Evolutionary conservation across 2,329 filamentous ascomycete genomes (phyloP).

Genomic region (Didymella lethalis): DNA sequence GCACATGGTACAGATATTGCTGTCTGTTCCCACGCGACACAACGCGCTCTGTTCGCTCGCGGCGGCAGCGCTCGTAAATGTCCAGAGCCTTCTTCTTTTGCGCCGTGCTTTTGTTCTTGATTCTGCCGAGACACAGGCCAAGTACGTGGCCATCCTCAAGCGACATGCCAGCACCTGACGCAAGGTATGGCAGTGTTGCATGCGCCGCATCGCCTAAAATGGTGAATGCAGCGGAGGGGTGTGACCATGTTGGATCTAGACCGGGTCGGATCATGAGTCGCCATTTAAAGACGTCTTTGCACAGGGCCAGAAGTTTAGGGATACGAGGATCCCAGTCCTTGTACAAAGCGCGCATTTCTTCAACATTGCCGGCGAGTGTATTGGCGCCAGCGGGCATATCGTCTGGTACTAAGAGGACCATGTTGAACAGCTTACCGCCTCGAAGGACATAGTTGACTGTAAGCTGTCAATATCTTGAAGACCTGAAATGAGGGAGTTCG

Average conservation of each 20-base stretch:
- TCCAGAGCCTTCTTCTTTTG: slow-evolving; percentile 51
- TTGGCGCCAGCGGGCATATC: slow-evolving; percentile 57
- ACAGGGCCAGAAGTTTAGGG: slow-evolving; percentile 64
- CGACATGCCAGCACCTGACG: slow-evolving; percentile 66
- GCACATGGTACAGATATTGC: slow-evolving; percentile 68
- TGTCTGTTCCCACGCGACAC: slow-evolving; percentile 68
- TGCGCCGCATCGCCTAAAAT: slow-evolving; percentile 71
- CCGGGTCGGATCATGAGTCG: slow-evolving; percentile 64
- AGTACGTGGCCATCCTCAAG: slow-evolving; percentile 68
- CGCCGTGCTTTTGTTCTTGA: slow-evolving; percentile 51
- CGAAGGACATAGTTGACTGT: slow-evolving; percentile 61
- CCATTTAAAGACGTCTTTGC: slow-evolving; percentile 68
- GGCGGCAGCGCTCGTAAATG: slow-evolving; percentile 66
- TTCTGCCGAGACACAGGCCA: slow-evolving; percentile 61
- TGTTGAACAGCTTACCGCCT: slow-evolving; percentile 60
- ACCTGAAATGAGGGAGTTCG: background rate
- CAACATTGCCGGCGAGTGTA: slow-evolving; percentile 59
- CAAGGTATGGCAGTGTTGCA: slow-evolving; percentile 70
- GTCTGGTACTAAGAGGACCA: slow-evolving; percentile 61
- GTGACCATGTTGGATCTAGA: slow-evolving; percentile 64
- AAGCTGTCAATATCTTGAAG: slow-evolving; percentile 4
- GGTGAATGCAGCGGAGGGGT: slow-evolving; percentile 63
- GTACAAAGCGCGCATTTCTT: slow-evolving; percentile 63
- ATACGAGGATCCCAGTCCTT: slow-evolving; percentile 65
- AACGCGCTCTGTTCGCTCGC: slow-evolving; percentile 66